Conservation (phyloP, 495 filamentous ascomycete species). For the Aspergillus biplanus region DNA sequence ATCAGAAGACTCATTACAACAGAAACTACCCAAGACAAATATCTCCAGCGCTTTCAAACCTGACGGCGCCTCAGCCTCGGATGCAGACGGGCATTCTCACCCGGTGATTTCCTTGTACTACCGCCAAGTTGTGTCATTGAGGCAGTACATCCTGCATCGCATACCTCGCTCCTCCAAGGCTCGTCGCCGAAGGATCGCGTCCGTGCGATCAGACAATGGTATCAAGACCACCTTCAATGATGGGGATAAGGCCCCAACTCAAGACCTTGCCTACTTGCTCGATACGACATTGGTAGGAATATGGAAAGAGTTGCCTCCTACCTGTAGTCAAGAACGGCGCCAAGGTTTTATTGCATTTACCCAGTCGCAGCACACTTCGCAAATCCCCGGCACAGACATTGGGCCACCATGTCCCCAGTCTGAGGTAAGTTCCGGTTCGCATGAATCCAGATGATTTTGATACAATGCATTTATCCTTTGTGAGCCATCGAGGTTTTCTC, state of each 20-base stretch:
- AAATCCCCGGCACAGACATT: constrained; percentile 39
- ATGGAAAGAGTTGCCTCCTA: constrained; percentile 34
- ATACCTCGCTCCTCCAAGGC: constrained; percentile 56
- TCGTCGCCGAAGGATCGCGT: constrained; percentile 52
- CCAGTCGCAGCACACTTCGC: constrained; percentile 35
- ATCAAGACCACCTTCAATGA: not conserved
- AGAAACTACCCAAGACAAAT: constrained; percentile 22
- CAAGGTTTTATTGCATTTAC: constrained; percentile 68
- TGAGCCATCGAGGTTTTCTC: not conserved
- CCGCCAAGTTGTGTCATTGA: constrained; percentile 64
- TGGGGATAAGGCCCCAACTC: not conserved
- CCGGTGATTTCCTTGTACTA: constrained; percentile 79
- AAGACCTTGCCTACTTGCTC: constrained; percentile 57
- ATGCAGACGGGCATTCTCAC: constrained; percentile 43
- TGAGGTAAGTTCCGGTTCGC: constrained; percentile 52
- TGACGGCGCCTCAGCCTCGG: constrained; percentile 16
- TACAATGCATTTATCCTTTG: not conserved
- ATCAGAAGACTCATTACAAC: constrained; percentile 24
- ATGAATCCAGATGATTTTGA: not conserved
- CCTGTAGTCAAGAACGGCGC: constrained; percentile 45
- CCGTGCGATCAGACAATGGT: constrained; percentile 26
- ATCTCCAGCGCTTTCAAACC: constrained; percentile 25
- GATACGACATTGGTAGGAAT: constrained; percentile 71
- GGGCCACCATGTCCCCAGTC: constrained; percentile 53
- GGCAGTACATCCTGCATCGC: constrained; percentile 66